Percentiles rank a stretch among this genome's conserved stretches.
These are phyloP conservation scores for Colletotrichum noveboracense DNA, from an alignment of 2,329 filamentous ascomycete species.

Conservation along the genomic window DNA sequence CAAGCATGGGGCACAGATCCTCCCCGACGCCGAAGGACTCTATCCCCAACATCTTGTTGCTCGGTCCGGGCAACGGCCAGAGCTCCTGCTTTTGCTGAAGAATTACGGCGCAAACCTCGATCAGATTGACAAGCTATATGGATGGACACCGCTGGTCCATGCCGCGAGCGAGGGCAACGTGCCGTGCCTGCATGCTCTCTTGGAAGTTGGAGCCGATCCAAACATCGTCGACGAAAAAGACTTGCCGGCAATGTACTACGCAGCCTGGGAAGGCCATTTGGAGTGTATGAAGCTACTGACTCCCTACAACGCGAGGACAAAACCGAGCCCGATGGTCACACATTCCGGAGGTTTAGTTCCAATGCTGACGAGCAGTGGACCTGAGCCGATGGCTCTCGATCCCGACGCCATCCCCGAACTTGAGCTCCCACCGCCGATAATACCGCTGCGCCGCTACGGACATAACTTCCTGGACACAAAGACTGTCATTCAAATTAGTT, in stretches of 20 bases:
- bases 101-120: slow-evolving; percentile 88
- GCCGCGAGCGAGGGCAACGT: slow-evolving; percentile 96
- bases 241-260: slow-evolving; percentile 96
- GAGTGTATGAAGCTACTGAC: slow-evolving; percentile 91
- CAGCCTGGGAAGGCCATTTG: slow-evolving; percentile 95
- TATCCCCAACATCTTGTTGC: slow-evolving; percentile 98
- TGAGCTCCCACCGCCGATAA: slow-evolving; percentile 92
- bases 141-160: slow-evolving; percentile 96
- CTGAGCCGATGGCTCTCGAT: slow-evolving; percentile 72
- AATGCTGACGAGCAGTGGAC: slow-evolving; percentile 53
- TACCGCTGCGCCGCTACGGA: slow-evolving; percentile 90
- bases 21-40: slow-evolving; percentile 95
- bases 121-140: slow-evolving; percentile 93
- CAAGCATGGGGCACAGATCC: slow-evolving; percentile 77
- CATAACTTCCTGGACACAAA: slow-evolving; percentile 99
- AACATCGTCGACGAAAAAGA: slow-evolving; percentile 90
- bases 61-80: slow-evolving; percentile 81
- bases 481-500: slow-evolving; percentile 91
- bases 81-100: slow-evolving; percentile 80
- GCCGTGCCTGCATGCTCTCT: slow-evolving; percentile 80
- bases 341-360: slow-evolving; percentile 47
- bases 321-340: slow-evolving; percentile 48
- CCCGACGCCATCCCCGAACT: slow-evolving; percentile 90
- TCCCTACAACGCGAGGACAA: slow-evolving; percentile 54
- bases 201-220: slow-evolving; percentile 79